Conservation (phyloP, 192 early-diverging fungal genomes). For the Backusella morwellensis region DNA sequence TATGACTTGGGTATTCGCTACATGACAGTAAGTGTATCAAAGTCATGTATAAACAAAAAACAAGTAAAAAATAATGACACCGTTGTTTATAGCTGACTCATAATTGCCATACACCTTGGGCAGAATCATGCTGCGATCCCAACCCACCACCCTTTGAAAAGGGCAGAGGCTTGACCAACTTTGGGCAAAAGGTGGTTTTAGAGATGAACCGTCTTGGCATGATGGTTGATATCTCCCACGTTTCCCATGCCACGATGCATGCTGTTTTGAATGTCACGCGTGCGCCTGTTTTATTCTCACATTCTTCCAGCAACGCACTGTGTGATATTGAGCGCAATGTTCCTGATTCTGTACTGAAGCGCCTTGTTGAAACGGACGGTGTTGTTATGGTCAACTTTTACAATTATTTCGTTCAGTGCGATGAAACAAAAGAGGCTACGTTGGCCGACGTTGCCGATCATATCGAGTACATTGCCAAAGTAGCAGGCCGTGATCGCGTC, state of each 20-base stretch:
- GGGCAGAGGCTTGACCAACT: slow-evolving; percentile 50
- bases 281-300: slow-evolving; percentile 65
- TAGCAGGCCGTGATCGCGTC: slow-evolving; percentile 52
- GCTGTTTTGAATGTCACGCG: slow-evolving; percentile 45
- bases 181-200: slow-evolving; percentile 49
- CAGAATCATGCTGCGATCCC: slow-evolving; percentile 44
- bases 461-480: slow-evolving; percentile 49
- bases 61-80: background rate
- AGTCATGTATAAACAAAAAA: background rate
- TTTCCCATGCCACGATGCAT: slow-evolving; percentile 58
- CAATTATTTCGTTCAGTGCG: slow-evolving; percentile 45
- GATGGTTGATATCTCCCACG: slow-evolving; percentile 68
- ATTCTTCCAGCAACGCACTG: slow-evolving; percentile 50
- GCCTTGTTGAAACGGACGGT: slow-evolving; percentile 48
- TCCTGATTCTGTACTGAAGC: slow-evolving; percentile 51
- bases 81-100: slow-evolving; percentile 46
- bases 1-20: slow-evolving; percentile 63
- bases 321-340: slow-evolving; percentile 59
- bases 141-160: slow-evolving; percentile 40
- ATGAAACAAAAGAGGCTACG: slow-evolving; percentile 20
- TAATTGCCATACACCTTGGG: slow-evolving; percentile 62
- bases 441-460: slow-evolving; percentile 54
- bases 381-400: slow-evolving; percentile 68
- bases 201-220: slow-evolving; percentile 75
- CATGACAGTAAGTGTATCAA: slow-evolving; percentile 47